Percentiles rank a stretch among this genome's conserved stretches.
Conservation (phyloP, 805 yeast genomes). For the Saccharomycopsis sp. region DNA sequence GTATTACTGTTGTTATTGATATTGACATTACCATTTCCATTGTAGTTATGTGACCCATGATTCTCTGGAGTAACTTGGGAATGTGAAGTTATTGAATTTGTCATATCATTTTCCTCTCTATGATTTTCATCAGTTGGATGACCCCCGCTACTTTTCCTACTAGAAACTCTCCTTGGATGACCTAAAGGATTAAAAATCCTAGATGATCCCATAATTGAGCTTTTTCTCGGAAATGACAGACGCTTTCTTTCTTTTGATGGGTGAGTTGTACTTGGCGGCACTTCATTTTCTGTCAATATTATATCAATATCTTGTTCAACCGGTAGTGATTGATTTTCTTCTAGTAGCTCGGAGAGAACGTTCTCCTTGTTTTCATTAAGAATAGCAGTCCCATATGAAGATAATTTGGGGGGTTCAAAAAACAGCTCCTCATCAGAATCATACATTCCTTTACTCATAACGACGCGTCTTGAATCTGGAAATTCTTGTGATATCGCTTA, state of each 20-base stretch:
- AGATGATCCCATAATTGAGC: not conserved
- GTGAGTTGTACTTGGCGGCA: not conserved
- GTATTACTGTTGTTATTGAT: not conserved
- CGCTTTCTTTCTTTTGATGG: too few relatives aligned
- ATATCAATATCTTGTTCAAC: not conserved
- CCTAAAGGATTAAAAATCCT: constrained; percentile 6
- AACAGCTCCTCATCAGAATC: constrained; percentile 19
- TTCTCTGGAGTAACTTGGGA: constrained; percentile 1
- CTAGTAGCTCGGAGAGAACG: too few relatives aligned
- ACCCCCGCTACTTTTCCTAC: constrained; percentile 9
- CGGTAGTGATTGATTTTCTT: not conserved
- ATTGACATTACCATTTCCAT: too few relatives aligned
- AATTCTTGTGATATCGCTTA: too few relatives aligned
- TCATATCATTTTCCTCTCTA: not conserved
- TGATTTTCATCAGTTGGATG: not conserved
- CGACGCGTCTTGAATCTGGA: not conserved
- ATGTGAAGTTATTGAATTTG: not conserved
- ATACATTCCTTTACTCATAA: constrained; percentile 11
- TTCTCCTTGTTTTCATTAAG: constrained; percentile 12
- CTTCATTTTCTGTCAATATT: not conserved
- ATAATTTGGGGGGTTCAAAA: constrained; percentile 18
- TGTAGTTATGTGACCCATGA: not conserved
- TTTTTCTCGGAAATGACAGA: not conserved
- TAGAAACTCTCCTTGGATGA: constrained; percentile 15
- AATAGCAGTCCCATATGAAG: constrained; percentile 14